These are phyloP conservation scores for Melanogaster broomeanus DNA, from an alignment of 768 basidiomycete species.

Conservation along the genomic window DNA sequence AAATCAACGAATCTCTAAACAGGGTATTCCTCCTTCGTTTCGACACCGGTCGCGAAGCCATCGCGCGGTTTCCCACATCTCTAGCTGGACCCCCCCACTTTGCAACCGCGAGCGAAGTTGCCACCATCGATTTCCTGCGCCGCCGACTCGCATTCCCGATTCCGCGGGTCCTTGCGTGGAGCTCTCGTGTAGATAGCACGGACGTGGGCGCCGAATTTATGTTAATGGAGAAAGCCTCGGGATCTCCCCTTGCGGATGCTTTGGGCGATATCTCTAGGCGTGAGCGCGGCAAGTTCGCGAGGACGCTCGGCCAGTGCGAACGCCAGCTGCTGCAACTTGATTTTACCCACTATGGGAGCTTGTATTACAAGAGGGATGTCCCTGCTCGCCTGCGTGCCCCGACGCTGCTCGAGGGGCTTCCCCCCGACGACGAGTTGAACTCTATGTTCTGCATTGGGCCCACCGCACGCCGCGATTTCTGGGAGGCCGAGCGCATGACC, in stretches of 20 bases:
- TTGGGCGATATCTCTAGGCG: constrained; percentile 13
- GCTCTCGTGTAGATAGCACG: constrained; percentile 17
- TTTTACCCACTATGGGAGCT: constrained; percentile 37
- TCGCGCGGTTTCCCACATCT: constrained; percentile 18
- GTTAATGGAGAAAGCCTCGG: constrained; percentile 34
- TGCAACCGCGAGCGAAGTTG: constrained; percentile 39
- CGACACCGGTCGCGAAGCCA: constrained; percentile 10
- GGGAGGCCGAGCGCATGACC: constrained; percentile 25
- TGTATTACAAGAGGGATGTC: constrained; percentile 36
- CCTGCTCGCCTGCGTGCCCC: constrained; percentile 9
- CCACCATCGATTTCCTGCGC: constrained; percentile 35
- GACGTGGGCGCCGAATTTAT: constrained; percentile 37
- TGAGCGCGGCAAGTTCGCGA: constrained; percentile 11
- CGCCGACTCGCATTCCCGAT: constrained; percentile 26
- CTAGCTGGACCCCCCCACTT: constrained; percentile 29
- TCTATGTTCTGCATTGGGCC: constrained; percentile 33
- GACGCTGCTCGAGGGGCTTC: constrained; percentile 8
- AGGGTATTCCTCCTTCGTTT: constrained; percentile 16
- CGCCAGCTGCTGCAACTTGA: constrained; percentile 11
- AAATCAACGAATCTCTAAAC: constrained; percentile 15
- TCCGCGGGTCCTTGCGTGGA: constrained; percentile 35
- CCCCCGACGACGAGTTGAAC: constrained; percentile 11
- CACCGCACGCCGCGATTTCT: constrained; percentile 28
- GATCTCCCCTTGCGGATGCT: constrained; percentile 15
- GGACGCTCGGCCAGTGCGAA: constrained; percentile 23